Evolutionary conservation across 257 asterid genomes (phyloP).

Genomic region (Gentiana straminea): DNA sequence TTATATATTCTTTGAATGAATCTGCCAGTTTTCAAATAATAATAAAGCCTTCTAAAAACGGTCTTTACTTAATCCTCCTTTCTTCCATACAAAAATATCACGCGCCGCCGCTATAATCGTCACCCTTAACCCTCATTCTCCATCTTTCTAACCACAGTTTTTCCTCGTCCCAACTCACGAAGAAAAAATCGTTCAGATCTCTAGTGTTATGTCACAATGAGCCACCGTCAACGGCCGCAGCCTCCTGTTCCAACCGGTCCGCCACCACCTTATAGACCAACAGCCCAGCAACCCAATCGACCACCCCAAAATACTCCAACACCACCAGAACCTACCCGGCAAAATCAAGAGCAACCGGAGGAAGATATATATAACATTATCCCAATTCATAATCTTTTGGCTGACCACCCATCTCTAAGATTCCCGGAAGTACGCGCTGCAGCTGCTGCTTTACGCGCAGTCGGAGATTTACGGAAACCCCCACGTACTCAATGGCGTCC

Average conservation of each 20-base stretch:
- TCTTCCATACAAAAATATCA: no score
- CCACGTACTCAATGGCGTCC: constrained; percentile 65
- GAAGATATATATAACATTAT: constrained; percentile 55
- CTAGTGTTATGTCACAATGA: constrained; percentile 37
- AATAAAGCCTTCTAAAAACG: no score
- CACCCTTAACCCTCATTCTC: not conserved
- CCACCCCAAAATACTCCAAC: constrained; percentile 1
- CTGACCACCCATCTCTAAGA: constrained; percentile 93
- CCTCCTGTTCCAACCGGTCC: constrained; percentile 17
- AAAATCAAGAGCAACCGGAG: constrained; percentile 14
- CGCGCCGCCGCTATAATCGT: not conserved
- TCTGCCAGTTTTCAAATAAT: no score
- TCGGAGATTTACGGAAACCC: constrained; percentile 82
- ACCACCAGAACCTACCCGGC: not conserved
- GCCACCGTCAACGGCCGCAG: constrained; percentile 33
- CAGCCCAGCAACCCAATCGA: not conserved
- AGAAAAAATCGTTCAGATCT: constrained; percentile 14
- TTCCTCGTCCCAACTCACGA: not conserved
- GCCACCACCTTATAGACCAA: constrained; percentile 9
- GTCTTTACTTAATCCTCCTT: no score
- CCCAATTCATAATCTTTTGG: constrained; percentile 76
- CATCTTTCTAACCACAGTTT: not conserved
- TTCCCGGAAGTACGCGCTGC: constrained; percentile 95
- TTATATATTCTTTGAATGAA: no score
- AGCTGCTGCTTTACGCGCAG: constrained; percentile 63